Conservation (phyloP, 495 filamentous ascomycete genomes). For the Talaromyces stipitatus region DNA sequence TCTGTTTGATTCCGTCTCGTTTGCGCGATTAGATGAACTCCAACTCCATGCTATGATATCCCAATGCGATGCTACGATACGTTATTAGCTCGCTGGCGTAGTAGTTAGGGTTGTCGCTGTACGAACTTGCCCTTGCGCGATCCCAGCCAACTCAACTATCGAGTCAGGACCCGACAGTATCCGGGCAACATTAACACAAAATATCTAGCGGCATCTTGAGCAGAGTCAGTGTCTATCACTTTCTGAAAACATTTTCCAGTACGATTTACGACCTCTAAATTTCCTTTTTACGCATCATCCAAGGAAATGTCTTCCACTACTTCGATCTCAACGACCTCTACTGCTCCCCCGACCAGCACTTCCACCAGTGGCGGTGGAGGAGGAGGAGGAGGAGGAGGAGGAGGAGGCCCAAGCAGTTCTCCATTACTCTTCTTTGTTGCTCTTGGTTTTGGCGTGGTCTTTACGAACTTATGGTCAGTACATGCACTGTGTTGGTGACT, state of each 20-base stretch:
- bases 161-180: not conserved
- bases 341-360: slow-evolving; percentile 1
- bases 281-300: not conserved
- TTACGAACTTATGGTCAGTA: slow-evolving; percentile 91
- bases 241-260: not conserved
- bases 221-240: not conserved
- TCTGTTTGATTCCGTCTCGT: not conserved
- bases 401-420: slow-evolving; percentile 62
- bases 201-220: not conserved
- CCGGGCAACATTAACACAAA: not conserved
- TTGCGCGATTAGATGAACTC: not conserved
- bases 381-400: slow-evolving; percentile 24
- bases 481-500: not conserved
- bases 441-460: slow-evolving; percentile 95
- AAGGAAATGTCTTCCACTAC: slow-evolving; percentile 6
- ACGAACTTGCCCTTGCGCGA: not conserved
- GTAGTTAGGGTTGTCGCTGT: not conserved
- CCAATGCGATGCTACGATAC: not conserved
- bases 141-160: no score
- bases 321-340: not conserved
- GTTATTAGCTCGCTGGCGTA: not conserved
- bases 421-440: slow-evolving; percentile 96
- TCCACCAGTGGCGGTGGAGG: slow-evolving; percentile 5
- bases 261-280: not conserved
- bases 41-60: not conserved